Conservation (phyloP, 78 protist species). For the Guillardia theta region DNA sequence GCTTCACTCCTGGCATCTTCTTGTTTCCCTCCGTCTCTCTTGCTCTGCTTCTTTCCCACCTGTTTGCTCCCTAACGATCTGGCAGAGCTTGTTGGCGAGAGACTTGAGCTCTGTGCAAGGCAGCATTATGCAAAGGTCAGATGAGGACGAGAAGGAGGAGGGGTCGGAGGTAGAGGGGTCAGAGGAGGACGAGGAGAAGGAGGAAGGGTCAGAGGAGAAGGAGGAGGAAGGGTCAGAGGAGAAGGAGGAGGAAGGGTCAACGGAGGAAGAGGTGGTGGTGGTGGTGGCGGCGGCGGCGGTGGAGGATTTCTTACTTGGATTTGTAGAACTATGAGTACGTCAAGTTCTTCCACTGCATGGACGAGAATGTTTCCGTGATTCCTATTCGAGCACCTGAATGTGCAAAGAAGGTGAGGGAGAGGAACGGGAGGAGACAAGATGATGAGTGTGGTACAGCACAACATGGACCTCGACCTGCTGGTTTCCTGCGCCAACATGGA, state of each 20-base stretch:
- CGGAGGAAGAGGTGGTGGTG: neutral
- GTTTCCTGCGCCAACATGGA: neutral
- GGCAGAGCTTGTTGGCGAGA: neutral
- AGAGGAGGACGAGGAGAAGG: neutral
- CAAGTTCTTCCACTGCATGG: slow-evolving; percentile 41
- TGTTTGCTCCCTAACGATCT: no score
- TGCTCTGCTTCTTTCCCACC: no score
- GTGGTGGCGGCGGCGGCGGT: neutral
- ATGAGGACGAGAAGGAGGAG: neutral
- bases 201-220: neutral
- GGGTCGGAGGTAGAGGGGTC: neutral
- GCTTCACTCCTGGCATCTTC: no score
- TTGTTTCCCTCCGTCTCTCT: no score
- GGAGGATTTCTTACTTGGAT: neutral
- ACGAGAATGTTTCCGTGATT: neutral
- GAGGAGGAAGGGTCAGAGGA: neutral
- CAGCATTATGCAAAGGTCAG: neutral
- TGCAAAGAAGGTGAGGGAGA: no score
- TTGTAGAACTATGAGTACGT: neutral
- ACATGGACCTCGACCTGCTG: slow-evolving; percentile 33
- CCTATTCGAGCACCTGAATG: neutral
- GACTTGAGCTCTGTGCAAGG: slow-evolving; percentile 20
- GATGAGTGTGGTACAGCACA: no score
- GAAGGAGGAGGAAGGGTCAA: neutral
- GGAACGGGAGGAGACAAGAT: no score